Evolutionary conservation across 768 basidiomycete genomes (phyloP), one percentile per base, ranked within the genome.

Genomic region (Boletus rex-veris): DNA sequence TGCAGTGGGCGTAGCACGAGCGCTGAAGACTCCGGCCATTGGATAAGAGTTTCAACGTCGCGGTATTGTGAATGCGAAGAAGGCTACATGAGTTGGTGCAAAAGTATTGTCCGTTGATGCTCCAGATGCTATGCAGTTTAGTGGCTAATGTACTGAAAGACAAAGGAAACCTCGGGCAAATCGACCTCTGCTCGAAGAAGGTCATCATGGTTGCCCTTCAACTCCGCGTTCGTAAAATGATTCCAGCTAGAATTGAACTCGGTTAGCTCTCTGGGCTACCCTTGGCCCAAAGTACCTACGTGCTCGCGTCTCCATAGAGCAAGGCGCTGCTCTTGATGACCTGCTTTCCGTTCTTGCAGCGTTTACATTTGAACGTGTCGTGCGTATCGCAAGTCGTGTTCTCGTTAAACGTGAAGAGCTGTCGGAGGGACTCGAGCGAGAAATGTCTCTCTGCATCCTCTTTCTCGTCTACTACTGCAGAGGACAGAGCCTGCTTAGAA

Each of bases 401-500:
- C 60, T 93, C 86, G 52, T 95, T 93, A 75, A 94, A 95, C 35
- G 82, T 76, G 78, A 99, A 99, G 40, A 99, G 76, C 67, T 98
- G 88, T 39, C 93, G 80, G 28, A 99, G 81, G 16, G 88, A 77
- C 62, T 98, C 93, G 47, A 88, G 65, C 4, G 93, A 92, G 74
- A 98, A 99, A 71, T 98, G 96, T 8, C 96, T 86, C 62, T 96
- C 95, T 0, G 91, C 82, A 63, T 96, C 92, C 74, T 96, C 91
- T 64, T 93, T 94, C 71, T 96, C 93, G 64, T 99, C 96, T 18
- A 99, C 95, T 3, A 98, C 94, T n/a, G 93, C 93, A 1, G 94
- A 94, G 0, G 97, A 98, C 11, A 98, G 81, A 3, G 95, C 92
- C 69, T 96, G 93, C 71, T 99, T 99, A 60, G 86, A 89, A 14